Base-by-base conservation (phyloP, 495 filamentous ascomycete species). In the Cenococcum geophilum region DNA sequence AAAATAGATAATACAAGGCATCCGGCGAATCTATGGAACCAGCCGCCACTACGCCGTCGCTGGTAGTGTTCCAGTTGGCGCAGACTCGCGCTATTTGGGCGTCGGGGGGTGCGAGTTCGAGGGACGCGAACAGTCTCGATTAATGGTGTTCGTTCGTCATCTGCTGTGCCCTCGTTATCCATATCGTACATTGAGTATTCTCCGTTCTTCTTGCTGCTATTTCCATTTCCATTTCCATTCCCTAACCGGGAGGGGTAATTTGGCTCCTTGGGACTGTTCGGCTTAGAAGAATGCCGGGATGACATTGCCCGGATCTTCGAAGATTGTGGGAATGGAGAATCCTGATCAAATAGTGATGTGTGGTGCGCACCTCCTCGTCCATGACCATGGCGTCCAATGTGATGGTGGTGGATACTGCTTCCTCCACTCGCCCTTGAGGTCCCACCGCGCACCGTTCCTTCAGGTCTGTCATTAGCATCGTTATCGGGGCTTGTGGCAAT, bases 111-210 rank as follows among this genome's bases (percentile, higher is more conserved):
- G 27, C 89, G 87, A 61, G 76, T 79, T 43, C 89, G 82, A 18
- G 78, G 76, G 27, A 78, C 77, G 14, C 89, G 82, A 9, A 79
- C 71, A 18, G 86, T 85, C 3, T 84, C 82, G 5, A 97, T 82
- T 51, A 98, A 77, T 0, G 93, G 92, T 1, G 90, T 91, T 35
- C 86, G 83, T 73, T 98, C 93, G 70, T 97, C 92, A 70, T 96
- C 92, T 20, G 66, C 66, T 23, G 88, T 91, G 18, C 88, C 88
- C 60, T 89, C 86, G 8, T 79, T 82, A 67, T 88, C 86, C 25
- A 86, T 79, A 50, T 89, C 86, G 62, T 86, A 88, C 9, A 71
- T 79, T 58, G 86, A 86, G 5, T 78, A 65, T 40, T 83, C 79
- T 56, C 78, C 77, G 47, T 77, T 71, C 66, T 81, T 82, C 49